Conservation (phyloP, 2,329 filamentous ascomycete species). For the Didymella sp. region DNA sequence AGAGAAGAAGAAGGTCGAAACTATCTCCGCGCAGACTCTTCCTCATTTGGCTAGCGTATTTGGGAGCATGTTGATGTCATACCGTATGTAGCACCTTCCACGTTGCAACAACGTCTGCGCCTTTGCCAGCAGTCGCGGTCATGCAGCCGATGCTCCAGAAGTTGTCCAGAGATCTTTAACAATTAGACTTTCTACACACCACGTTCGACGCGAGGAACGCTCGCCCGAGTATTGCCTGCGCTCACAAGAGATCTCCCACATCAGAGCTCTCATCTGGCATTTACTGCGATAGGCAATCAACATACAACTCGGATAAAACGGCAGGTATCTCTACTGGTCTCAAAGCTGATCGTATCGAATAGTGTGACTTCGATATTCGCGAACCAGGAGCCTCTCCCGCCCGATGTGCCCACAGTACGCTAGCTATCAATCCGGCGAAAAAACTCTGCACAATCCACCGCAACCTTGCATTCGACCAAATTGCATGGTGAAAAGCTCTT, state of each 20-base stretch:
- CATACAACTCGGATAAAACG: neutral
- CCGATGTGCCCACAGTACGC: neutral
- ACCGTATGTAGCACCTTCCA: neutral
- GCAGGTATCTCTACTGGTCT: neutral
- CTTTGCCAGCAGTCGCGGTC: neutral
- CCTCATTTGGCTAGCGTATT: neutral
- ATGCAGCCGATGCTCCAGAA: neutral
- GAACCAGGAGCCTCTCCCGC: neutral
- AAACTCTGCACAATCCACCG: neutral
- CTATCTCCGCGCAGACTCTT: neutral
- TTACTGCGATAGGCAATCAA: neutral
- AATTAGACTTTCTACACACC: too few species aligned
- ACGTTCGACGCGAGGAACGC: too few species aligned
- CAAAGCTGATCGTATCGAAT: too few species aligned
- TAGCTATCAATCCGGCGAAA: neutral
- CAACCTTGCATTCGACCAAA: neutral
- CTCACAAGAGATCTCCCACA: neutral
- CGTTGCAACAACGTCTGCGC: neutral
- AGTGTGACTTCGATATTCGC: neutral
- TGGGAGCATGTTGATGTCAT: neutral
- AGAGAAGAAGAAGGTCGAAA: too few species aligned
- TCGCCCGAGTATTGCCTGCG: neutral
- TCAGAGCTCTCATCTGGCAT: neutral
- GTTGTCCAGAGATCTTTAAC: too few species aligned
- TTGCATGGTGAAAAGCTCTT: neutral